A percentile compares a stretch with the other conserved stretches of the same genome.
These are phyloP conservation scores for Plasmodium berghei DNA, from an alignment of 169 alveolate species.

Conservation along the genomic window DNA sequence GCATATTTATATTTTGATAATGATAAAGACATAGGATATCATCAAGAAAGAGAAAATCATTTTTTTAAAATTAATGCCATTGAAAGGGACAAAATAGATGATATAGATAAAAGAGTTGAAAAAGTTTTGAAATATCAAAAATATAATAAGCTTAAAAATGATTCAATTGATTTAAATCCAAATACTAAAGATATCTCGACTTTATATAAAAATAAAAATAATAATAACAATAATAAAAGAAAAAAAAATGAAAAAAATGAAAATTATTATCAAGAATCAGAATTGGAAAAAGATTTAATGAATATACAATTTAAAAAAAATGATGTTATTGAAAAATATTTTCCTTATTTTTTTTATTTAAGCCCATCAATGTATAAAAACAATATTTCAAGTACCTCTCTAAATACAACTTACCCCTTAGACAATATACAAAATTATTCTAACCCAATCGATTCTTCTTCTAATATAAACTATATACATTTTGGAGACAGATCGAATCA, in stretches of 20 bases:
- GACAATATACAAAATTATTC: no score
- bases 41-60: constrained; percentile 20
- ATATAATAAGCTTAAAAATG: neutral
- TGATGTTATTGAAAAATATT: constrained; percentile 17
- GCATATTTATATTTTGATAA: constrained; percentile 36
- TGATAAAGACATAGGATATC: constrained; percentile 9
- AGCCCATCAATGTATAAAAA: constrained; percentile 10
- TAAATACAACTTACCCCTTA: no score
- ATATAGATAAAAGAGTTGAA: neutral
- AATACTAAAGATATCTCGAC: constrained; percentile 4
- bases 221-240: constrained; percentile 29
- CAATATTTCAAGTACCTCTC: no score
- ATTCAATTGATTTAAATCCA: neutral
- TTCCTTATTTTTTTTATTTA: constrained; percentile 44
- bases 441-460: no score
- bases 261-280: constrained; percentile 38
- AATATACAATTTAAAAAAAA: constrained; percentile 38
- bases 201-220: constrained; percentile 39
- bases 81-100: neutral
- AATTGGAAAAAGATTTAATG: constrained; percentile 72
- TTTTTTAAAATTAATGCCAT: constrained; percentile 6
- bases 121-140: neutral
- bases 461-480: no score
- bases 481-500: neutral
- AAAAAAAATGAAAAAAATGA: constrained; percentile 72